Percentiles rank a stretch among this genome's conserved stretches.
These are phyloP conservation scores for Pseudozyma tsukubaensis DNA, from an alignment of 1,284 basidiomycete genomes.

Conservation along the genomic window DNA sequence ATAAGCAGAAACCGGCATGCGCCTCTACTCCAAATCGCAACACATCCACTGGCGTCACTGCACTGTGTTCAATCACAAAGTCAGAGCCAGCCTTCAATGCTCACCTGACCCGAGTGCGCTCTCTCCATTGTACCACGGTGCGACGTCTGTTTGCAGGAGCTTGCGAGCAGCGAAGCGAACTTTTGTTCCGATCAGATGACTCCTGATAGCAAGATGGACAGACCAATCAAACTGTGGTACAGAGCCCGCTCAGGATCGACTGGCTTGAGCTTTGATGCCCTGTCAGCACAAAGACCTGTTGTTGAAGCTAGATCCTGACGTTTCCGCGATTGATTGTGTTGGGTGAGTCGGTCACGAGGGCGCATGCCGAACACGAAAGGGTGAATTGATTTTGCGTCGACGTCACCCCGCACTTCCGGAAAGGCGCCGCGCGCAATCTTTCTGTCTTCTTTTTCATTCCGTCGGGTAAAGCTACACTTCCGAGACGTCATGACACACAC, in stretches of 20 bases:
- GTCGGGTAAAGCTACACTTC: not conserved
- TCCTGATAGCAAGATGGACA: too few species aligned
- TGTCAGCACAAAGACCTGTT: not conserved
- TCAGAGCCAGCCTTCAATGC: not conserved
- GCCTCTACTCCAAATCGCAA: not conserved
- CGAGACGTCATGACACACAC: too few species aligned
- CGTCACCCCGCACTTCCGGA: slow-evolving; percentile 17
- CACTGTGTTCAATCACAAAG: not conserved
- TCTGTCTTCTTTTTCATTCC: not conserved
- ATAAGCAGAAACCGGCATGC: slow-evolving; percentile 13
- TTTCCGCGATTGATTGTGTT: not conserved
- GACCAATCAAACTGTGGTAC: not conserved
- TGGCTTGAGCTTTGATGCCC: too few species aligned
- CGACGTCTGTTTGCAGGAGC: too few species aligned
- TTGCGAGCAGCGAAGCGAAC: too few species aligned
- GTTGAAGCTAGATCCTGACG: not conserved
- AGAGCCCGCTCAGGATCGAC: not conserved
- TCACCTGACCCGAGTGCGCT: slow-evolving; percentile 4
- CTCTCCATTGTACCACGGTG: too few species aligned
- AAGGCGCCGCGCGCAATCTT: not conserved
- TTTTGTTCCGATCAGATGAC: too few species aligned
- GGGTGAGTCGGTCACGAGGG: not conserved
- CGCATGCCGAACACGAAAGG: not conserved
- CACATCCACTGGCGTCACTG: not conserved
- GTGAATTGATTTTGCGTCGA: slow-evolving; percentile 5